phyloP scores from a whole-genome alignment of 2,329 filamentous ascomycete genomes.

The Diaporthe sp. region DNA sequence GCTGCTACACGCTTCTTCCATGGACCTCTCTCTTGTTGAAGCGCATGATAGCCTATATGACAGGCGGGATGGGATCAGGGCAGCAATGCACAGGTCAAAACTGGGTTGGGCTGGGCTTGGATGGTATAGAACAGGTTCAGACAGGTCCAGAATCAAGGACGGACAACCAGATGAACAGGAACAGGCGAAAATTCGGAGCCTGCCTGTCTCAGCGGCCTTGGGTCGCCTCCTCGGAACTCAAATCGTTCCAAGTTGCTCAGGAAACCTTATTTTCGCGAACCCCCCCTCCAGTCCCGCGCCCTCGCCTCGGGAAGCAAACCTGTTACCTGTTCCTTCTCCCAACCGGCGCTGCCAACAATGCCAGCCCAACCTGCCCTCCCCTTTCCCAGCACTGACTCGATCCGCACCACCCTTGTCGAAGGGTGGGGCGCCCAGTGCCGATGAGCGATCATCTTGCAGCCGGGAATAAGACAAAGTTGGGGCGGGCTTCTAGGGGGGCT shows the following conservation, averaged over 20 bases:
- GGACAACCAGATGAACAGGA: conserved; percentile 12
- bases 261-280: conserved; percentile 18
- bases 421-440: conserved; percentile 15
- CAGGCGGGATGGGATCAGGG: conserved; percentile 16
- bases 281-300: neutral
- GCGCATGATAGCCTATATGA: conserved; percentile 20
- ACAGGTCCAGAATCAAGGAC: conserved; percentile 6
- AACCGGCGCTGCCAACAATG: neutral
- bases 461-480: conserved; percentile 11
- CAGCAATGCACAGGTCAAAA: neutral
- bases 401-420: conserved; percentile 2
- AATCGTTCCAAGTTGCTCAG: conserved; percentile 1
- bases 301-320: conserved; percentile 1
- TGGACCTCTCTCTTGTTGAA: conserved; percentile 25
- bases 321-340: neutral
- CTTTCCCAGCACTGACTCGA: conserved; percentile 27
- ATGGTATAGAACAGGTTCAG: neutral
- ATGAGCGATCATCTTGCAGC: conserved; percentile 13
- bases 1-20: conserved; percentile 32
- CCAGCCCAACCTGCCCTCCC: neutral
- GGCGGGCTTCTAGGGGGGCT: neutral
- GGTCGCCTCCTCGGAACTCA: neutral
- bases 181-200: conserved; percentile 20
- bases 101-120: conserved; percentile 4
- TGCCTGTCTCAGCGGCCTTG: neutral